A percentile compares a stretch with the other conserved stretches of the same genome.
phyloP scores from a whole-genome alignment of 2,329 filamentous ascomycete genomes.

The Rhinocladiella similis region DNA sequence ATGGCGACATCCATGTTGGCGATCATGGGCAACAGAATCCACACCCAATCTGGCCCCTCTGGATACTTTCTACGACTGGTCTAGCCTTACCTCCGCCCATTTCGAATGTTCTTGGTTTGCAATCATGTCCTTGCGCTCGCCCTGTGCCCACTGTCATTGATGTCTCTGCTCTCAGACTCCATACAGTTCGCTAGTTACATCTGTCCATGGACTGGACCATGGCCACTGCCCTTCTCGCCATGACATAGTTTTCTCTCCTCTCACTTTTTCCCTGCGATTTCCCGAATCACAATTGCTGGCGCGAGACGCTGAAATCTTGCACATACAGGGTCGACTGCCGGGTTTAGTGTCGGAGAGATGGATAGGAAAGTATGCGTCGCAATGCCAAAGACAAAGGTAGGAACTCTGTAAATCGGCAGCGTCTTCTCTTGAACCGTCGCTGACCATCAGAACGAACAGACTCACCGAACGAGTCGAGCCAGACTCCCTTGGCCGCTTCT shows the following conservation, averaged over 20 bases:
- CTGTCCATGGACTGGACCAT: not conserved
- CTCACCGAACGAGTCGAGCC: constrained; percentile 21
- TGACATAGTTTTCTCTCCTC: not conserved
- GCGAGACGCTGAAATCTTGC: no score
- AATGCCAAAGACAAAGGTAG: constrained; percentile 13
- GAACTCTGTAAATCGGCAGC: not conserved
- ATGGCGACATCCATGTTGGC: no score
- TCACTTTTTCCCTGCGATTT: no score
- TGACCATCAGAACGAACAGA: constrained; percentile 9
- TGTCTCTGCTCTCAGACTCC: no score
- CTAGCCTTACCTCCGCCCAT: not conserved
- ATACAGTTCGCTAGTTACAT: no score
- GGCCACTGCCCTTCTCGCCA: not conserved
- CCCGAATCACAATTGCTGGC: no score
- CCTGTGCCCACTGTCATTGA: not conserved
- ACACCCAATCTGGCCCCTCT: no score
- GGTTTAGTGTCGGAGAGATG: constrained; percentile 7
- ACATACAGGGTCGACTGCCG: no score
- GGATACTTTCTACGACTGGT: not conserved
- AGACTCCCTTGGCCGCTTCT: constrained; percentile 26
- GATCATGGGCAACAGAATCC: no score
- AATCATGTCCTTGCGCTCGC: not conserved
- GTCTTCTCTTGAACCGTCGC: not conserved
- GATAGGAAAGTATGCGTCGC: constrained; percentile 12
- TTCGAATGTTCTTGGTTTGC: not conserved